A percentile compares a stretch with the other conserved stretches of the same genome.
Conservation (phyloP, 768 basidiomycete species). For the Auriculariales sp. region DNA sequence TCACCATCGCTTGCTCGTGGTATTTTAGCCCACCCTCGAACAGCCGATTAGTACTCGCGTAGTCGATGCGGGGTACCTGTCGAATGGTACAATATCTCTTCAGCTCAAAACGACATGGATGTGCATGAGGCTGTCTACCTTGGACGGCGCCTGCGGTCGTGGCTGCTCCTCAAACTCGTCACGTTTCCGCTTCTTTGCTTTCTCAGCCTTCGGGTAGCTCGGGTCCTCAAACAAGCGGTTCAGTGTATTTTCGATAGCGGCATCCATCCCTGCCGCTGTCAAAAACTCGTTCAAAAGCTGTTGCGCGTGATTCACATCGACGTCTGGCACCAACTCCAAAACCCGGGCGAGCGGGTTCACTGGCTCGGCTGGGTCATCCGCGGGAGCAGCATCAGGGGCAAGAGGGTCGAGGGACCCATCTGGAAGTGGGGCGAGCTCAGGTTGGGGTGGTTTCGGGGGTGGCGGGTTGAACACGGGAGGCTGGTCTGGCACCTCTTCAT, state of each 20-base stretch:
- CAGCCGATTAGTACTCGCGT: conserved; percentile 30
- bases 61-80: conserved; percentile 39
- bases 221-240: conserved; percentile 49
- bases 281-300: conserved; percentile 32
- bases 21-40: conserved; percentile 32
- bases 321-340: conserved; percentile 59
- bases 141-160: no score
- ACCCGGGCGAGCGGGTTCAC: conserved; percentile 27
- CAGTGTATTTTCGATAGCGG: conserved; percentile 38
- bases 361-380: background rate
- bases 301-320: conserved; percentile 38
- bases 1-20: conserved; percentile 35
- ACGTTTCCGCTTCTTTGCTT: conserved; percentile 28
- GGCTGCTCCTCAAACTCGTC: conserved; percentile 14
- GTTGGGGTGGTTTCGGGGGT: no score
- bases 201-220: conserved; percentile 36
- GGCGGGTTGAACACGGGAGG: no score
- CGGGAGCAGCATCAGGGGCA: background rate
- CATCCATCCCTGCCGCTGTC: conserved; percentile 16
- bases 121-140: no score
- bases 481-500: no score
- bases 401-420: background rate
- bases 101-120: no score
- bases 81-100: no score
- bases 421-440: background rate